Conservation (phyloP, 108 stramenopile species). For the Hondaea fermentalgiana region DNA sequence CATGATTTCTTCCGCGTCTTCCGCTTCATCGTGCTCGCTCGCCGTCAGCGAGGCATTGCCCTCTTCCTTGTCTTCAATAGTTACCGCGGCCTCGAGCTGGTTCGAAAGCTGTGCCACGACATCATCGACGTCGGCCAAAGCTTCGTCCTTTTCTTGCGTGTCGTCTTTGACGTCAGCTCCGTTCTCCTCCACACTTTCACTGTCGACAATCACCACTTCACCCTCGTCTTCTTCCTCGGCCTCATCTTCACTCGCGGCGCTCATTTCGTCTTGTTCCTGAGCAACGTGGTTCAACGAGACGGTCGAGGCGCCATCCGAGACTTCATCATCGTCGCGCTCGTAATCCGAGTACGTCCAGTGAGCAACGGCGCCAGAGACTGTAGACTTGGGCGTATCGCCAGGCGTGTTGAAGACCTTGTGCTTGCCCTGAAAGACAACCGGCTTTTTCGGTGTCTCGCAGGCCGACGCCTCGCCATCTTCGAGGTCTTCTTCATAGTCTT, state of each 20-base stretch:
- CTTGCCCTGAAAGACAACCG: not conserved
- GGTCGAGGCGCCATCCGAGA: not conserved
- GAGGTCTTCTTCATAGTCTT: not conserved
- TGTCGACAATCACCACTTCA: not conserved
- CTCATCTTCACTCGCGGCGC: not conserved
- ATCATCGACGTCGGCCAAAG: not conserved
- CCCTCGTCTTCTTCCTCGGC: not conserved
- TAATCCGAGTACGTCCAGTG: conserved; percentile 18
- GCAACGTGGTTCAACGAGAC: not conserved
- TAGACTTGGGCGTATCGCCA: not conserved
- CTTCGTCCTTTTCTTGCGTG: not conserved
- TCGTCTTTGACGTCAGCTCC: not conserved
- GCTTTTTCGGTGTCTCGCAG: not conserved
- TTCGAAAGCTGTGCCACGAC: not conserved
- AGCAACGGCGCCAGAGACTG: not conserved
- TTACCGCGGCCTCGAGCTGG: not conserved
- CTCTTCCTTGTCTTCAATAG: not conserved
- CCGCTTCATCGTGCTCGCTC: not conserved
- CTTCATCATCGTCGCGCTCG: not conserved
- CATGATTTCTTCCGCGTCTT: no score
- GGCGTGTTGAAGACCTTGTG: conserved; percentile 7
- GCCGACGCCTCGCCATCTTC: not conserved
- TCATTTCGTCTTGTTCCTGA: not conserved
- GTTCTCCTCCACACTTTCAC: not conserved
- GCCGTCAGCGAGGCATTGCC: not conserved